Conservation (phyloP, 768 basidiomycete species). For the Leccinum pellstonianum region DNA sequence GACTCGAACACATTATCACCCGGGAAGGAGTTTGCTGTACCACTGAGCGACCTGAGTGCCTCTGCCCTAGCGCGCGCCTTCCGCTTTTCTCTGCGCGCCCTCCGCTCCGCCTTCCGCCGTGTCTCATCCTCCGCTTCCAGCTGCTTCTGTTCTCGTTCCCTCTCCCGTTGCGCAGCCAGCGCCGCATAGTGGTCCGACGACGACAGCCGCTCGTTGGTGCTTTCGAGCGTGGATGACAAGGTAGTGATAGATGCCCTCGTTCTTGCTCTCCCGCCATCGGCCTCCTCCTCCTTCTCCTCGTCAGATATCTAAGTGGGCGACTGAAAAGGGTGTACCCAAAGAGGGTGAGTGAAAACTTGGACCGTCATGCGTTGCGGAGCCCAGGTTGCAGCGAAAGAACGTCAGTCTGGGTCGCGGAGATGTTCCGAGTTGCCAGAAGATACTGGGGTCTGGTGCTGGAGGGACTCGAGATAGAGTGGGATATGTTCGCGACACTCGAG, state of each 20-base stretch:
- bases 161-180: constrained; percentile 30
- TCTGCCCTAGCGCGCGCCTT: constrained; percentile 42
- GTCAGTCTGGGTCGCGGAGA: constrained; percentile 46
- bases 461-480: no score
- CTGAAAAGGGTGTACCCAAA: constrained; percentile 73
- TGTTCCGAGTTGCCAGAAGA: no score
- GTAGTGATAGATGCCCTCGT: constrained; percentile 25
- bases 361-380: constrained; percentile 29
- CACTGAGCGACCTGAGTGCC: constrained; percentile 35
- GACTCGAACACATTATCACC: constrained; percentile 43
- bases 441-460: no score
- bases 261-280: constrained; percentile 18
- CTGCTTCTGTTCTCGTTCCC: constrained; percentile 22
- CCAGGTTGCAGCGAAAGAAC: constrained; percentile 60
- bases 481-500: no score
- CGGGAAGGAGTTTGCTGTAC: constrained; percentile 9
- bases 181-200: constrained; percentile 36
- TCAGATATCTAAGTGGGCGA: constrained; percentile 57
- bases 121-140: constrained; percentile 40
- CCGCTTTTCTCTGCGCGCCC: constrained; percentile 44
- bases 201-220: constrained; percentile 43
- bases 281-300: constrained; percentile 41
- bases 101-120: constrained; percentile 46
- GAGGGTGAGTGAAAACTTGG: constrained; percentile 46
- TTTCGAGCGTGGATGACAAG: constrained; percentile 56